These are phyloP conservation scores for Astrothelium subdiscretum DNA, from an alignment of 495 filamentous ascomycete genomes.

Conservation along the genomic window DNA sequence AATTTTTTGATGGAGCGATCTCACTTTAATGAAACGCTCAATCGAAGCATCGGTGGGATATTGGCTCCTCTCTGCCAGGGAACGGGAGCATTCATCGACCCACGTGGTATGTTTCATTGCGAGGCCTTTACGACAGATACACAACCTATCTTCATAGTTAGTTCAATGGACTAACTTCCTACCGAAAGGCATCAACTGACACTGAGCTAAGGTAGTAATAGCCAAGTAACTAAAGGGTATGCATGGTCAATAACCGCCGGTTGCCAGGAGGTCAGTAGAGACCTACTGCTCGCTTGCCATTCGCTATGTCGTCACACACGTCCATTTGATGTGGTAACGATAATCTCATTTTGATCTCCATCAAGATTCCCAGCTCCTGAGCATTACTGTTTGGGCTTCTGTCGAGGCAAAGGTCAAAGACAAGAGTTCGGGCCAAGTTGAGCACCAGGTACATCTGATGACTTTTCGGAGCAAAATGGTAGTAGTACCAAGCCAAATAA, in stretches of 20 bases:
- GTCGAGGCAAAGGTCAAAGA: constrained; percentile 1
- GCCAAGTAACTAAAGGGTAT: neutral
- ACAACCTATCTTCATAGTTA: neutral
- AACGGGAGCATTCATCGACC: neutral
- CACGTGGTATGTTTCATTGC: neutral
- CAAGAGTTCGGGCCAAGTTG: neutral
- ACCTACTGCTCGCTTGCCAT: neutral
- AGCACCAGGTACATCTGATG: constrained; percentile 1
- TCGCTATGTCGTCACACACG: neutral
- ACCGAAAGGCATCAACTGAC: neutral
- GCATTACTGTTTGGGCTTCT: neutral
- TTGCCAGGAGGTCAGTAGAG: no score
- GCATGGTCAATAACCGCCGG: neutral
- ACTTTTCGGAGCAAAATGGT: neutral
- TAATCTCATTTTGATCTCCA: neutral
- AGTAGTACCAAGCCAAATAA: constrained; percentile 30
- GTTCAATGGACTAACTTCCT: neutral
- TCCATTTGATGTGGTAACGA: neutral
- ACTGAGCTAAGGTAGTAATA: neutral
- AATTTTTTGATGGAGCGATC: neutral
- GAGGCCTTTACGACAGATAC: neutral
- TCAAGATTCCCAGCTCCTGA: neutral
- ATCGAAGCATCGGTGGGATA: neutral
- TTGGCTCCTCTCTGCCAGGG: neutral
- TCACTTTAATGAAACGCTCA: neutral